Evolutionary conservation across 768 basidiomycete genomes (phyloP), one percentile per base, ranked within the genome.

Genomic region (Dendrothele bispora): DNA sequence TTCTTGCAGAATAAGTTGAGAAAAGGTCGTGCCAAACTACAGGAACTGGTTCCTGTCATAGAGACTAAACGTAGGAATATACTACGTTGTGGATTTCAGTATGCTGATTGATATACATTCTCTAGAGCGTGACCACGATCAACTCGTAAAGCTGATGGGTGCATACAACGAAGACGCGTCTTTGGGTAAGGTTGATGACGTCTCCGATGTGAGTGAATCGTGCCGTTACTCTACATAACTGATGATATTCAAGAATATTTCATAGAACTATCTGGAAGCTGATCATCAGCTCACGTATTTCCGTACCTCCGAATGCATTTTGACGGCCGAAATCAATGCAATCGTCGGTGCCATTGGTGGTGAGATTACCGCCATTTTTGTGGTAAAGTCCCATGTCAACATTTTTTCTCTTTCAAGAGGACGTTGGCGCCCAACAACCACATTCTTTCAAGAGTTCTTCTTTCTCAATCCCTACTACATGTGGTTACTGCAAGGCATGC

Each of bases 371-470:
- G n/a, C n/a, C 27, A 27, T 2, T 28, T 20, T 38, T 43, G n/a
- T n/a, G n/a, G n/a, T n/a, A n/a, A n/a, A n/a, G n/a, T n/a, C n/a
- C n/a, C 22, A 28, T 14, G 28, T 32, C 36, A 17, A 39, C 10
- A 28, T 28, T 15, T 22, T 18, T n/a, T 32, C 21, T 46, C 11
- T 11, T 48, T 14, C n/a, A 55, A 92, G 91, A 79, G 55, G 91
- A 93, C 56, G 77, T 84, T 58, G 91, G 91, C 24, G 75, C 71
- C 10, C 78, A 80, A 55, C 73, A 65, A 43, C 89, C 86, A 2
- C 91, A 92, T 62, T 70, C 78, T 24, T 93, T 92, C 74, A 92
- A 93, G 68, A 83, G 84, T 53, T 84, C 90, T 3, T 82, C 87
- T 2, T 93, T 93, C 66, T 89, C 88, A 15, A 90, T 93, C 43